These are phyloP conservation scores for Neoconidiobolus thromboides DNA, from an alignment of 371 early-diverging fungal genomes.

Conservation along the genomic window DNA sequence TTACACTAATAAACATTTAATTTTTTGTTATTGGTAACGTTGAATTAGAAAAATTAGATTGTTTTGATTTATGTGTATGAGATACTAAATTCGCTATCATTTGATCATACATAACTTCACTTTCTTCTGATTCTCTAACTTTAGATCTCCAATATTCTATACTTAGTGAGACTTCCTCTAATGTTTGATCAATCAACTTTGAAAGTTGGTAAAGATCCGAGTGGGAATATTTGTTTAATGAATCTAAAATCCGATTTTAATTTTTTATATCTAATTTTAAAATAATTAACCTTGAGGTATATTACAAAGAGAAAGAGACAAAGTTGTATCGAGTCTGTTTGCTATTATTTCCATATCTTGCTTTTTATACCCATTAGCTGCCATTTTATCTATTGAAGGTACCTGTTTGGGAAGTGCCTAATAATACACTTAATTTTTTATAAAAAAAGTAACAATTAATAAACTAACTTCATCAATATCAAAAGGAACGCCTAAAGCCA, in stretches of 20 bases:
- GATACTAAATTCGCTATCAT: slow-evolving; percentile 5
- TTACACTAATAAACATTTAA: too few species aligned
- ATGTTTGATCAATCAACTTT: not conserved
- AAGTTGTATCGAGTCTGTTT: slow-evolving; percentile 1
- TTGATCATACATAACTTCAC: not conserved
- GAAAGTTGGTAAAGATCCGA: not conserved
- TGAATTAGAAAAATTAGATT: too few species aligned
- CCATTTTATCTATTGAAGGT: not conserved
- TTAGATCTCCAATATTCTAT: slow-evolving; percentile 3
- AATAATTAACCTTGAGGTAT: not conserved
- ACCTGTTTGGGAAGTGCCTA: not conserved
- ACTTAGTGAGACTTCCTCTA: not conserved
- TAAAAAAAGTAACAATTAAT: not conserved
- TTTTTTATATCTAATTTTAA: not conserved
- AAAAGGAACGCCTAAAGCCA: not conserved
- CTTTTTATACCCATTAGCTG: not conserved
- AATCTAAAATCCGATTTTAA: not conserved
- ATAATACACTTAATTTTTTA: not conserved
- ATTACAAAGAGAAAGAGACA: not conserved
- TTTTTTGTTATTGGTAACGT: too few species aligned
- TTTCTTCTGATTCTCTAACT: not conserved
- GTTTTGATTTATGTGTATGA: slow-evolving; percentile 3
- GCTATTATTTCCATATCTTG: slow-evolving; percentile 2
- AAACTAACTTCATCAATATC: not conserved
- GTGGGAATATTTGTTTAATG: not conserved